Conservation (phyloP, 2,329 filamentous ascomycete species). For the Hyphodiscus sp. region DNA sequence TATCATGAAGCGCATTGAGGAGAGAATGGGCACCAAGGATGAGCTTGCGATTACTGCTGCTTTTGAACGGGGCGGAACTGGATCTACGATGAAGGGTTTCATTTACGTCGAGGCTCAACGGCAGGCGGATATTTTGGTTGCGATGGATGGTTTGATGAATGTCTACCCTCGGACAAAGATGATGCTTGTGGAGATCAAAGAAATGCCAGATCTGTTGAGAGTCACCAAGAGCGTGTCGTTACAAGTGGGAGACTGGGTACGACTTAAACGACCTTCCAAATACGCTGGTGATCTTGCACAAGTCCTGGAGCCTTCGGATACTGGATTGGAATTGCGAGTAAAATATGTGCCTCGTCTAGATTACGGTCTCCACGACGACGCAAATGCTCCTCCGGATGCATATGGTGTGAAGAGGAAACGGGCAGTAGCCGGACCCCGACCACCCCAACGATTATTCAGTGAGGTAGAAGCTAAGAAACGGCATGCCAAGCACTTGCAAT, state of each 20-base stretch:
- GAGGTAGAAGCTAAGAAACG: slow-evolving; percentile 88
- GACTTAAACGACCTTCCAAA: slow-evolving; percentile 70
- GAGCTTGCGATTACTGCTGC: slow-evolving; percentile 80
- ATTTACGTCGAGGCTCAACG: slow-evolving; percentile 90
- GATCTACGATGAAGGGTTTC: slow-evolving; percentile 82
- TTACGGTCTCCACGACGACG: slow-evolving; percentile 82
- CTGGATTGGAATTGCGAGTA: slow-evolving; percentile 81
- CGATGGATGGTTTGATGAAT: slow-evolving; percentile 78
- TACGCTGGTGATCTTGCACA: slow-evolving; percentile 88
- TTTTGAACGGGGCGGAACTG: slow-evolving; percentile 77
- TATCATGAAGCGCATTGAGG: slow-evolving; percentile 83
- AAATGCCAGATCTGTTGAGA: slow-evolving; percentile 93
- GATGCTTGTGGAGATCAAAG: slow-evolving; percentile 86
- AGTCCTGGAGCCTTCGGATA: slow-evolving; percentile 86
- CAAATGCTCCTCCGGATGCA: slow-evolving; percentile 35
- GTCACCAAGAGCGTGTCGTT: slow-evolving; percentile 81
- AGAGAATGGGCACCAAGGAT: slow-evolving; percentile 70
- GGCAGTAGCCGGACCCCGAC: slow-evolving; percentile 56
- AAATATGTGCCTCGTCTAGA: slow-evolving; percentile 86
- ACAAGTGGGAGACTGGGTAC: slow-evolving; percentile 85
- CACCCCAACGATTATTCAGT: slow-evolving; percentile 86
- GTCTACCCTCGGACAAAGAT: slow-evolving; percentile 85
- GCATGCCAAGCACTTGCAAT: slow-evolving; percentile 56
- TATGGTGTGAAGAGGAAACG: slow-evolving; percentile 69
- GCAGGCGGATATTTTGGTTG: slow-evolving; percentile 77